A percentile compares a stretch with the other conserved stretches of the same genome.
These are phyloP conservation scores for Globisporangium apiculatum DNA, from an alignment of 352 stramenopile genomes.

Conservation along the genomic window DNA sequence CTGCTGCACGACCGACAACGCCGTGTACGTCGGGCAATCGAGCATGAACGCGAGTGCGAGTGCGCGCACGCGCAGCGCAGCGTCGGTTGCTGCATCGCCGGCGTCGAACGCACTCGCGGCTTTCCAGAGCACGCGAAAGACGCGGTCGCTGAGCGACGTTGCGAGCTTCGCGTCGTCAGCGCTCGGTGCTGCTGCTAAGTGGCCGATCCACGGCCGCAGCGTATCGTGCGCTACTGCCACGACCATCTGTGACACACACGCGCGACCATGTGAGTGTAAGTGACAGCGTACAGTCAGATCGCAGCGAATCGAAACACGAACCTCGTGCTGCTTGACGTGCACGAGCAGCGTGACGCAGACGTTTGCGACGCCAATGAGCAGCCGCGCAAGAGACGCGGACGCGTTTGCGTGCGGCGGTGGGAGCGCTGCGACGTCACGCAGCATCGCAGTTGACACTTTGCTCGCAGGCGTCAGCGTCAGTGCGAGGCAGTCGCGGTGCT, in stretches of 20 bases:
- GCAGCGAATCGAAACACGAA: slow-evolving; percentile 5
- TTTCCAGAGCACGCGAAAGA: slow-evolving; percentile 73
- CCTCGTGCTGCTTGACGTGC: slow-evolving; percentile 24
- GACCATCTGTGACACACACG: slow-evolving; percentile 14
- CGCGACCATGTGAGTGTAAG: background rate
- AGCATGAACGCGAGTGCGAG: slow-evolving; percentile 52
- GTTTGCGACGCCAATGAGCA: slow-evolving; percentile 41
- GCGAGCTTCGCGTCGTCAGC: slow-evolving; percentile 47
- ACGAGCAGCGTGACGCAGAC: slow-evolving; percentile 29
- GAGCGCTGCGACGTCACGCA: slow-evolving; percentile 25
- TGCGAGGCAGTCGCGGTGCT: slow-evolving; percentile 3
- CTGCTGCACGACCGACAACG: slow-evolving; percentile 59
- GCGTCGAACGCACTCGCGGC: slow-evolving; percentile 29
- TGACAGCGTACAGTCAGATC: background rate
- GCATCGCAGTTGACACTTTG: slow-evolving; percentile 12
- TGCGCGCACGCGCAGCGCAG: slow-evolving; percentile 34
- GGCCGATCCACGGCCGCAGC: slow-evolving; percentile 42
- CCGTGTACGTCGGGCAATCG: slow-evolving; percentile 59
- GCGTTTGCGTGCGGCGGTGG: slow-evolving; percentile 30
- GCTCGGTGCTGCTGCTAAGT: slow-evolving; percentile 30
- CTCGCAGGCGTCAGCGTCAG: background rate
- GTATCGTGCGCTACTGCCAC: slow-evolving; percentile 15
- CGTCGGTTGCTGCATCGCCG: slow-evolving; percentile 1
- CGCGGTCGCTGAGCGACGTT: slow-evolving; percentile 52
- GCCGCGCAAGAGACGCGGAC: slow-evolving; percentile 33